Percentiles rank a stretch among this genome's conserved stretches.
Conservation (phyloP, 2,329 filamentous ascomycete species). For the Epichloe gansuensis region DNA sequence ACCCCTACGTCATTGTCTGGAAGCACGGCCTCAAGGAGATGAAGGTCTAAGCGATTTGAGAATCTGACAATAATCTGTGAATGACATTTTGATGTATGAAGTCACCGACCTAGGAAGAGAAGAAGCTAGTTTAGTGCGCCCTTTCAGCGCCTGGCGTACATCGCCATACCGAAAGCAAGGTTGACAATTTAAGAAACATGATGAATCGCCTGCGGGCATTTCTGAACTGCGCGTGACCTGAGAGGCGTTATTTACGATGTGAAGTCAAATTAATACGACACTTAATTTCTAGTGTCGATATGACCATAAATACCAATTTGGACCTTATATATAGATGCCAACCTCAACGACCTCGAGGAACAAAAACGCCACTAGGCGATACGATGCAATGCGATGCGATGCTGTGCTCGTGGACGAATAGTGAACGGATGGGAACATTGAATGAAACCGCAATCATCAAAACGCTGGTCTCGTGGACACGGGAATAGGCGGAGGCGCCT, state of each 20-base stretch:
- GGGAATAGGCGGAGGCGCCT: constrained; percentile 39
- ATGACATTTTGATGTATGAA: constrained; percentile 4
- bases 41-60: constrained; percentile 63
- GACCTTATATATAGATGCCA: not conserved
- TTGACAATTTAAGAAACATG: constrained; percentile 2
- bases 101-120: constrained; percentile 4
- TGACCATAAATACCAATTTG: not conserved
- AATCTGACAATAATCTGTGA: constrained; percentile 1
- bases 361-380: not conserved
- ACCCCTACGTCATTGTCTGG: constrained; percentile 85
- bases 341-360: not conserved
- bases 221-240: not conserved
- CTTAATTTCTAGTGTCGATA: no score
- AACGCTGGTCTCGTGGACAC: constrained; percentile 38
- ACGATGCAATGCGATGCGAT: not conserved
- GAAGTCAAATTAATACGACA: no score
- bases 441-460: constrained; percentile 11
- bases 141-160: constrained; percentile 7
- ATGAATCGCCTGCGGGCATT: not conserved
- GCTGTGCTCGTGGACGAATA: not conserved
- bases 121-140: constrained; percentile 2
- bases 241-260: no score
- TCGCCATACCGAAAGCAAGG: constrained; percentile 8
- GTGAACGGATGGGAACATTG: not conserved
- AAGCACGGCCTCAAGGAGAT: constrained; percentile 82